Evolutionary conservation across 1,284 basidiomycete genomes (phyloP).

Genomic region (Golubevia sp.): DNA sequence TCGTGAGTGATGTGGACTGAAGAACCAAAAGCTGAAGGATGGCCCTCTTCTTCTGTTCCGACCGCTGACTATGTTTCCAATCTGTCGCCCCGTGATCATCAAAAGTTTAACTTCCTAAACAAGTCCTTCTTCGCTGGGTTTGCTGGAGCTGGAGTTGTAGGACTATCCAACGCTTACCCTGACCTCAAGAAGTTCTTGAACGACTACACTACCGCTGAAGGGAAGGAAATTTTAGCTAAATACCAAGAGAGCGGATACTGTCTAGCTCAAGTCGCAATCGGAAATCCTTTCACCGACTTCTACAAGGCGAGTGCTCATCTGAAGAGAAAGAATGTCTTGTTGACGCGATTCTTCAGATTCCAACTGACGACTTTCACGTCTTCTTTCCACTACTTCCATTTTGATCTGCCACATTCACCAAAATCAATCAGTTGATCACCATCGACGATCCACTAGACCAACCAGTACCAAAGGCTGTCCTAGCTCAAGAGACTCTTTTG

Average conservation of each 20-base stretch:
- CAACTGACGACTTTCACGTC: conserved; percentile 17
- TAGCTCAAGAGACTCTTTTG: conserved; percentile 27
- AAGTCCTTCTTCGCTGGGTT: conserved; percentile 32
- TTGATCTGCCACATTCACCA: too few relatives aligned
- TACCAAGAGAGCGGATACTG: conserved; percentile 19
- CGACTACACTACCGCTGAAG: conserved; percentile 18
- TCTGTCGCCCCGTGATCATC: too few relatives aligned
- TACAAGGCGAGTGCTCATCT: too few relatives aligned
- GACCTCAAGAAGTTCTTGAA: conserved; percentile 17
- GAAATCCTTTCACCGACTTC: conserved; percentile 4
- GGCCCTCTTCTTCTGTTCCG: too few relatives aligned
- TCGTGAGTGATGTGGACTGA: too few relatives aligned
- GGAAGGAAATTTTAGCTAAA: conserved; percentile 11
- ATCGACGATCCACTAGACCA: conserved; percentile 23
- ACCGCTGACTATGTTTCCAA: too few relatives aligned
- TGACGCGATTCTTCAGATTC: conserved; percentile 15
- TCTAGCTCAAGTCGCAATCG: conserved; percentile 2
- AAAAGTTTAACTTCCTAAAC: conserved; percentile 31
- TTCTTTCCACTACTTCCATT: conserved; percentile 17
- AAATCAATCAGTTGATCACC: conserved; percentile 34
- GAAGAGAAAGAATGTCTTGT: too few relatives aligned
- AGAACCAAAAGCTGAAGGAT: too few relatives aligned
- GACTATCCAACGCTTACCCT: conserved; percentile 20
- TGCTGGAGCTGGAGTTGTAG: conserved; percentile 25
- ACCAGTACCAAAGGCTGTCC: conserved; percentile 15